Percentiles rank a stretch among this genome's conserved stretches.
Conservation (phyloP, 2,329 filamentous ascomycete species). For the Trichoderma sp. region DNA sequence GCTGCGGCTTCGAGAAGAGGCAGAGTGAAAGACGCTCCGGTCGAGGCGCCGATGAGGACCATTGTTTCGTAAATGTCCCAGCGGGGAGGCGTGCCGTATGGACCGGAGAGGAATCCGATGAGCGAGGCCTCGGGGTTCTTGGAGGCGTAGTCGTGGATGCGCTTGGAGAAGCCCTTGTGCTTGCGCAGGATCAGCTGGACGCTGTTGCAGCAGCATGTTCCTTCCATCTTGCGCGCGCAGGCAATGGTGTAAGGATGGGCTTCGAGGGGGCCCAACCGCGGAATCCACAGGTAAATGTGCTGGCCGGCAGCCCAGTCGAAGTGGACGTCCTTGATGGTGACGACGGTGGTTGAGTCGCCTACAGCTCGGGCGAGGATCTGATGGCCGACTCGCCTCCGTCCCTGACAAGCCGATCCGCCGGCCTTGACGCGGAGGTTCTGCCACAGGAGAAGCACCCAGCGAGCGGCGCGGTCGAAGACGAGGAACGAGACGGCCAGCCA, state of each 20-base stretch:
- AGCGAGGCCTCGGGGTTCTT: constrained; percentile 34
- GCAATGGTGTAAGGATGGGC: constrained; percentile 62
- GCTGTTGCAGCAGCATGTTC: constrained; percentile 55
- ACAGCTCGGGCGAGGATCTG: constrained; percentile 47
- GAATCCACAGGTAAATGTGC: constrained; percentile 60
- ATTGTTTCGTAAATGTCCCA: constrained; percentile 60
- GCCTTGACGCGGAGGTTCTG: constrained; percentile 49
- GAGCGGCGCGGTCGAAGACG: constrained; percentile 59
- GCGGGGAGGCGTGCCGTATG: constrained; percentile 53
- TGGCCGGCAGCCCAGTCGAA: constrained; percentile 60
- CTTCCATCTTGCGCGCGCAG: constrained; percentile 49
- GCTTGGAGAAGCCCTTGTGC: constrained; percentile 55
- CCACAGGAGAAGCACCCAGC: constrained; percentile 47
- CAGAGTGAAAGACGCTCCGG: constrained; percentile 60
- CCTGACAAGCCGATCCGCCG: constrained; percentile 43
- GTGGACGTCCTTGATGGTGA: constrained; percentile 59
- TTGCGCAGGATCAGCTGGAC: constrained; percentile 57
- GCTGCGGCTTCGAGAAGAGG: constrained; percentile 57
- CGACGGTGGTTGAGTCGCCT: constrained; percentile 51
- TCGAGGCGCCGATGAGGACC: constrained; percentile 59
- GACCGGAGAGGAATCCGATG: constrained; percentile 50
- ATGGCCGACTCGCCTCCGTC: constrained; percentile 51
- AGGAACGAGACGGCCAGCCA: constrained; percentile 65
- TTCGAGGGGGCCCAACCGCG: constrained; percentile 51
- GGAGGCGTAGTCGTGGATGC: constrained; percentile 47